Percentiles rank a stretch among this genome's conserved stretches.
phyloP scores from a whole-genome alignment of 768 basidiomycete species.

The Macrolepiota dolichaula region DNA sequence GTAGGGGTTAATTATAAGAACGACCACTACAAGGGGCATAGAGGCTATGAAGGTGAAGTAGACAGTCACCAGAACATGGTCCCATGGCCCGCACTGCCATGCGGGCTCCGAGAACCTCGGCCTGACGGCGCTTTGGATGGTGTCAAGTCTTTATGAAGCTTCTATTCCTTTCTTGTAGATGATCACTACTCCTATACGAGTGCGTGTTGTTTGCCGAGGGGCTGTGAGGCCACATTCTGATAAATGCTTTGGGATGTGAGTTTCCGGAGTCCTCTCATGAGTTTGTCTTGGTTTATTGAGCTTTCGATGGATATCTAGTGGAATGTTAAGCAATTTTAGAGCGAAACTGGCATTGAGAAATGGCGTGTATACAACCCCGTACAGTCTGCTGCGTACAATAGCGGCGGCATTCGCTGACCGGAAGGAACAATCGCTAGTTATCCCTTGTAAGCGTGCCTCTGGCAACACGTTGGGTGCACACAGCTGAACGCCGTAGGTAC shows the following conservation, averaged over 20 bases:
- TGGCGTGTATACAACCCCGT: too few species aligned
- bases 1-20: slow-evolving; percentile 28
- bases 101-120: neutral
- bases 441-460: too few species aligned
- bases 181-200: slow-evolving; percentile 3
- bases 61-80: slow-evolving; percentile 18
- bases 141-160: slow-evolving; percentile 19
- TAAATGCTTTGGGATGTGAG: too few species aligned
- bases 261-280: too few species aligned
- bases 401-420: too few species aligned
- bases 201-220: slow-evolving; percentile 3
- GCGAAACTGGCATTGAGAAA: too few species aligned
- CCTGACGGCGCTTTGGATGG: slow-evolving; percentile 10
- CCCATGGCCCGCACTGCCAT: slow-evolving; percentile 16
- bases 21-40: slow-evolving; percentile 21
- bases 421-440: neutral
- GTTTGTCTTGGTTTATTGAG: too few species aligned
- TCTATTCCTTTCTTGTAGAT: slow-evolving; percentile 8
- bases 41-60: slow-evolving; percentile 16
- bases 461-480: too few species aligned
- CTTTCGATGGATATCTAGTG: too few species aligned
- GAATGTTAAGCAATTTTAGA: too few species aligned
- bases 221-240: slow-evolving; percentile 16
- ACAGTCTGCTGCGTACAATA: too few species aligned
- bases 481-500: too few species aligned